Percentiles rank a stretch among this genome's conserved stretches.
Evolutionary conservation across 2,329 filamentous ascomycete genomes (phyloP).

Genomic region (Xylariaceae sp.): DNA sequence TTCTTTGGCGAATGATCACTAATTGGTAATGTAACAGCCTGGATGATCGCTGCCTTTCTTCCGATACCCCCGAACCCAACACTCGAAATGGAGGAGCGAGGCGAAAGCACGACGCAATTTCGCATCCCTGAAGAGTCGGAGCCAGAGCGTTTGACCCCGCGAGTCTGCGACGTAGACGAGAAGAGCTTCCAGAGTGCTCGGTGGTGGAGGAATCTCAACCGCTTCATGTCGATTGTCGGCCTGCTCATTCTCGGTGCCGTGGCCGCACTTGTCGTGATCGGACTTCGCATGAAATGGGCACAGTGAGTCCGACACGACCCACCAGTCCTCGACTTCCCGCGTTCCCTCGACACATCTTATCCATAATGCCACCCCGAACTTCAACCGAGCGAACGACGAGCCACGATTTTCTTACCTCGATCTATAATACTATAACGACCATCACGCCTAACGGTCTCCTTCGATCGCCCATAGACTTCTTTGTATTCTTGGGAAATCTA

Average conservation of each 20-base stretch:
- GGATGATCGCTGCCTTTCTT: slow-evolving; percentile 74
- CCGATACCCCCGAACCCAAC: slow-evolving; percentile 61
- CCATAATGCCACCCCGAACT: background rate
- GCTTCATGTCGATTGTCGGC: slow-evolving; percentile 53
- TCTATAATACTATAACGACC: background rate
- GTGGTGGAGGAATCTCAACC: slow-evolving; percentile 59
- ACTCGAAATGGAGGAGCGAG: slow-evolving; percentile 45
- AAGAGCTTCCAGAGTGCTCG: slow-evolving; percentile 46
- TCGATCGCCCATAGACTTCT: slow-evolving; percentile 1
- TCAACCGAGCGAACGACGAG: background rate
- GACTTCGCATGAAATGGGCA: slow-evolving; percentile 47
- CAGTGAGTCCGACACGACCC: slow-evolving; percentile 9
- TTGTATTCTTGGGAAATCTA: background rate
- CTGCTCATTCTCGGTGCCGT: slow-evolving; percentile 50
- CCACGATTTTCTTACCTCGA: slow-evolving; percentile 1
- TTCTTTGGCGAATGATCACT: slow-evolving; percentile 6
- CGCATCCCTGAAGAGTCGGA: slow-evolving; percentile 32
- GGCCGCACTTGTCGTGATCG: slow-evolving; percentile 47
- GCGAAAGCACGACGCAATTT: slow-evolving; percentile 36
- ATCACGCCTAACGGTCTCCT: slow-evolving; percentile 1
- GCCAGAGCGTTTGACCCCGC: slow-evolving; percentile 25
- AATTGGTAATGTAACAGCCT: slow-evolving; percentile 45
- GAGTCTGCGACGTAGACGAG: slow-evolving; percentile 36
- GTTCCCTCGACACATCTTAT: slow-evolving; percentile 2
- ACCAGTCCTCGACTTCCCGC: background rate